Base-by-base conservation (phyloP, 2,329 filamentous ascomycete species). In the Calycina marina region DNA sequence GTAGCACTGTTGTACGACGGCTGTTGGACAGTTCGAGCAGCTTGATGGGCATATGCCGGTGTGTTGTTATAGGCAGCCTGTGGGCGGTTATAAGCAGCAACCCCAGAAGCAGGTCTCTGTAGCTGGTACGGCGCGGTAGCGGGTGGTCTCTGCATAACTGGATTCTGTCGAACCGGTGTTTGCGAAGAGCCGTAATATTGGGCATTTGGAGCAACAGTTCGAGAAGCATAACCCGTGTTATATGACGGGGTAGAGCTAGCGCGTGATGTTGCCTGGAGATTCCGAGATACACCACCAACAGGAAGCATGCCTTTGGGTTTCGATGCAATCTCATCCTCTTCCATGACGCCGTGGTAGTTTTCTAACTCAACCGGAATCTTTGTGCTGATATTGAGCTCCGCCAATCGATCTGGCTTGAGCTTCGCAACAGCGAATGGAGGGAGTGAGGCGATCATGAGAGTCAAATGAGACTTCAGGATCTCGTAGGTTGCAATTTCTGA, bases 361-460 rank as follows among this genome's bases (percentile, higher is more conserved):
- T 58, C 57, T 14, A 56, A 54, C 33, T 62, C 56, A 36, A 69
- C 56, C 10, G 62, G 44, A 20, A 71, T 59, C 20, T 63, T 65
- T 14, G 58, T 60, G 48, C 60, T 68, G 39, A 71, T 63, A 31
- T 60, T 63, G 10, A 72, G 52, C 26, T 67, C 65, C 18, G 62
- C 59, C 10, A 71, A 48, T 38, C 65, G 63, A 40, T 70, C 63
- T 9, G 65, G 62, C 40, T 70, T 62, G 18, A 72, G 52, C 46
- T 70, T 71, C 10, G 67, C 63, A 15, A 72, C 63, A 11, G 64
- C 65, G 41, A 69, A 69, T 5, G 67, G 67, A 4, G 67, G 67
- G 8, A 72, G 52, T 31, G 58, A 57, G 12, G 62, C 53, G 12
- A 71, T 59, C 49, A 71, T 57, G 32, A 69, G 48, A 1, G 60